Evolutionary conservation across 768 basidiomycete genomes (phyloP).

Genomic region (Rhodotorula kratochvilovae): DNA sequence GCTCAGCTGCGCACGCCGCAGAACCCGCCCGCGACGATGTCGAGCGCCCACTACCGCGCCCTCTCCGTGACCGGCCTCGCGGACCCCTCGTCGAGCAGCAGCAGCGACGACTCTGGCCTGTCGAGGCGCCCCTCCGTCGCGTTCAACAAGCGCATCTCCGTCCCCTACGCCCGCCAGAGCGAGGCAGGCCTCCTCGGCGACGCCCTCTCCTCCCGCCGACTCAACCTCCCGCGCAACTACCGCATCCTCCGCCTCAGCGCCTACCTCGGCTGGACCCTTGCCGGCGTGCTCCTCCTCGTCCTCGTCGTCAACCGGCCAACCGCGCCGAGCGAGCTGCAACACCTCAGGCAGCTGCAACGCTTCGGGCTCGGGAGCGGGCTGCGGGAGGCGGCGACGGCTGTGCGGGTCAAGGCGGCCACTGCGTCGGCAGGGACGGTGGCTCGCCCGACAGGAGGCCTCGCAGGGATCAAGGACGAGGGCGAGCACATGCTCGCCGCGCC

Average conservation of each 20-base stretch:
- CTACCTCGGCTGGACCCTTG: slow-evolving; percentile 25
- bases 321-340: neutral
- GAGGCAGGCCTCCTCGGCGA: slow-evolving; percentile 5
- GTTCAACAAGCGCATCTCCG: neutral
- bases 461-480: neutral
- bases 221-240: slow-evolving; percentile 1
- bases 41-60: neutral
- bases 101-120: neutral
- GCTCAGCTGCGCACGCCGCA: too few relatives aligned
- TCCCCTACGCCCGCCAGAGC: neutral
- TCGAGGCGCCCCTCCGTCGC: slow-evolving; percentile 14
- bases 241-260: slow-evolving; percentile 8
- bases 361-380: neutral
- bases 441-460: neutral
- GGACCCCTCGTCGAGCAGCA: neutral
- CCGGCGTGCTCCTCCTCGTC: slow-evolving; percentile 14
- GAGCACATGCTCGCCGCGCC: neutral
- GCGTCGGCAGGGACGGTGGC: neutral
- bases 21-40: neutral
- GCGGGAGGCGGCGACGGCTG: neutral
- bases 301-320: slow-evolving; percentile 2
- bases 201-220: neutral
- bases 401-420: neutral
- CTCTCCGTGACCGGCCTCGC: slow-evolving; percentile 18
- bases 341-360: neutral